Evolutionary conservation across 2,329 filamentous ascomycete genomes (phyloP), one percentile per base, ranked within the genome.

Genomic region (Exophiala sp.): DNA sequence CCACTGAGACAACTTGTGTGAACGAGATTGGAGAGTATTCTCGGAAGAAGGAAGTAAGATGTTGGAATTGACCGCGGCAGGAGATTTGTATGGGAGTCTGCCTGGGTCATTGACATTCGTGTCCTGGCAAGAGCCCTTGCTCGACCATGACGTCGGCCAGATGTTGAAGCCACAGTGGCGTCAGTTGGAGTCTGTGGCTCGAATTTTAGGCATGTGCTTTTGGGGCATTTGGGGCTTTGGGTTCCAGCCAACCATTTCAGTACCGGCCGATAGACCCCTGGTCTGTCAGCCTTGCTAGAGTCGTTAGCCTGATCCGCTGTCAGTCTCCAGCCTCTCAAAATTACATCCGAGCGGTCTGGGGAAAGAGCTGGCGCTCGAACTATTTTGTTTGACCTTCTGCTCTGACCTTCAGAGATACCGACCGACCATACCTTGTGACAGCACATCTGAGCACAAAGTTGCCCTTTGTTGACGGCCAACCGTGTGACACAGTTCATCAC

Each of bases 81-180:
- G 24, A 29, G 24, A 3, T 5, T 29, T 29, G 24, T 29, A 29
- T 29, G 24, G 24, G 5, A 29, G 24, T 29, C 2, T 29, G 24
- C 24, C 24, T 29, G 7, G 24, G 24, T 29, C 24, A 29, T 29
- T 8, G 24, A 29, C 24, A 29, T 29, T 29, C 24, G 5, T 29
- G 24, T 29, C 24, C 24, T 29, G 24, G 24, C 24, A 29, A 29
- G 7, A 18, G 5, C 18, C 38, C 8, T 12, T 21, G 39, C 6
- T 24, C 8, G 32, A 4, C 32, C 16, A 40, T 45, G 29, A 24
- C 18, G 34, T 42, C 20, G 36, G 3, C 11, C 3, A 44, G 20
- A n/a, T 12, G 8, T 35, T 45, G 18, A 41, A 51, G 41, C 48
- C 48, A 45, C 48, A 38, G 48, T 51, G 48, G 48, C 47, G 42